A percentile compares a stretch with the other conserved stretches of the same genome.
Conservation (phyloP, 139 green algal species). For the Volvox reticuliferus region DNA sequence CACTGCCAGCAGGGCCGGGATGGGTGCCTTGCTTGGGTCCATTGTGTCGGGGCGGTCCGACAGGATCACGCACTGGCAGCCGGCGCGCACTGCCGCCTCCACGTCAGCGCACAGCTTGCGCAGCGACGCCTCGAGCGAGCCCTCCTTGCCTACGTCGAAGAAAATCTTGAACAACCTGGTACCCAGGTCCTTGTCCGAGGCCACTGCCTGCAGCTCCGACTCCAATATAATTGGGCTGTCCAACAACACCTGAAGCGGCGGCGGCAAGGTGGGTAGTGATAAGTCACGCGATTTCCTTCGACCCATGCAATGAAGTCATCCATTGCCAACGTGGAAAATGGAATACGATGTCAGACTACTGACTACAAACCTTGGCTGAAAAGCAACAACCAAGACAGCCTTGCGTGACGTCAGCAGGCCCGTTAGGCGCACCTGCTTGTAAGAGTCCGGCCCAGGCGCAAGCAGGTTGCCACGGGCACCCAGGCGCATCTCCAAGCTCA, state of each 20-base stretch:
- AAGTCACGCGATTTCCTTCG: no score
- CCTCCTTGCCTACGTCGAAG: slow-evolving; percentile 70
- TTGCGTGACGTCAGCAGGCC: no score
- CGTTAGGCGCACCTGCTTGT: slow-evolving; percentile 73
- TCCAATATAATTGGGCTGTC: slow-evolving; percentile 94
- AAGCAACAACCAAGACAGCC: no score
- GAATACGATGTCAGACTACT: no score
- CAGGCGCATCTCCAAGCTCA: slow-evolving; percentile 96
- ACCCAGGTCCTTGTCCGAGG: slow-evolving; percentile 65
- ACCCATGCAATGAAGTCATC: no score
- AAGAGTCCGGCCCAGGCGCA: slow-evolving; percentile 76
- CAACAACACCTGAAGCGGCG: slow-evolving; percentile 77
- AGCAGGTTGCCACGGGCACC: slow-evolving; percentile 97
- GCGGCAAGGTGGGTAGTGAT: no score
- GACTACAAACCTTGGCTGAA: no score
- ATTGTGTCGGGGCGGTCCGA: slow-evolving; percentile 73
- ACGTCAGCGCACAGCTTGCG: slow-evolving; percentile 80
- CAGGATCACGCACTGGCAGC: slow-evolving; percentile 85
- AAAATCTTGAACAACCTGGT: slow-evolving; percentile 73
- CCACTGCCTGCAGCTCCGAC: slow-evolving; percentile 86
- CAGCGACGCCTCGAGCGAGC: slow-evolving; percentile 74
- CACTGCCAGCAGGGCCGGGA: slow-evolving; percentile 93
- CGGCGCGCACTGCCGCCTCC: slow-evolving; percentile 87
- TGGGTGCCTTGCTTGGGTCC: slow-evolving; percentile 72
- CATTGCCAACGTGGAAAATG: no score